These are phyloP conservation scores for Pneumocystis jirovecii DNA, from an alignment of 1,139 yeast species.

Conservation along the genomic window DNA sequence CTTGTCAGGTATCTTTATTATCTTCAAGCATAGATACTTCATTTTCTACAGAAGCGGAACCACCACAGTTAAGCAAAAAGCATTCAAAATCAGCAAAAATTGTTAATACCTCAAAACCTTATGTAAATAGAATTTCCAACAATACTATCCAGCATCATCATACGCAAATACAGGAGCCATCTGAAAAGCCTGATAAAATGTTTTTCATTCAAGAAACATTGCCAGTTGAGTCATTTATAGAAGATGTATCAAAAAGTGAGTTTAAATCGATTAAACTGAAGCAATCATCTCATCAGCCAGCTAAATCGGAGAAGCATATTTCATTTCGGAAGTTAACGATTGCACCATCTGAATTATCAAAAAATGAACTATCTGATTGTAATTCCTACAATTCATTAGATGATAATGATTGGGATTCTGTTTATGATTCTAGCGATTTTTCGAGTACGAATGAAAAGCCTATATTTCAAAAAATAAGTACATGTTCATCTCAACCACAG, in stretches of 20 bases:
- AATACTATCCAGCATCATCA: neutral
- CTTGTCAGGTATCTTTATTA: neutral
- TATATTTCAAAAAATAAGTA: neutral
- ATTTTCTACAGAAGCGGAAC: neutral
- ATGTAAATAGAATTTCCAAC: neutral
- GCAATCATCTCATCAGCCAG: neutral
- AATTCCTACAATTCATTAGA: constrained; percentile 21
- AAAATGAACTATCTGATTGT: neutral
- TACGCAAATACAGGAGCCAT: neutral
- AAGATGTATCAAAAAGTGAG: neutral
- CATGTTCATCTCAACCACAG: neutral
- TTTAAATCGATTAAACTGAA: neutral
- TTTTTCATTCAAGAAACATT: neutral
- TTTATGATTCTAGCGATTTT: constrained; percentile 6
- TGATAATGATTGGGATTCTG: constrained; percentile 28
- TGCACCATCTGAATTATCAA: neutral
- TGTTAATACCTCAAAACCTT: neutral
- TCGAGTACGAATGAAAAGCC: neutral
- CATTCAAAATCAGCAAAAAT: neutral
- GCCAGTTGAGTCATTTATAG: neutral
- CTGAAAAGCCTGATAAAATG: neutral
- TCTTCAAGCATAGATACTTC: neutral
- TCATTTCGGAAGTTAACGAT: neutral
- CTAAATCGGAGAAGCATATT: neutral
- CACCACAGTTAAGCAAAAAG: neutral